Percentiles rank a stretch among this genome's conserved stretches.
Evolutionary conservation across 495 filamentous ascomycete species (phyloP).

Genomic region (Aspergillus incahuasiensis): DNA sequence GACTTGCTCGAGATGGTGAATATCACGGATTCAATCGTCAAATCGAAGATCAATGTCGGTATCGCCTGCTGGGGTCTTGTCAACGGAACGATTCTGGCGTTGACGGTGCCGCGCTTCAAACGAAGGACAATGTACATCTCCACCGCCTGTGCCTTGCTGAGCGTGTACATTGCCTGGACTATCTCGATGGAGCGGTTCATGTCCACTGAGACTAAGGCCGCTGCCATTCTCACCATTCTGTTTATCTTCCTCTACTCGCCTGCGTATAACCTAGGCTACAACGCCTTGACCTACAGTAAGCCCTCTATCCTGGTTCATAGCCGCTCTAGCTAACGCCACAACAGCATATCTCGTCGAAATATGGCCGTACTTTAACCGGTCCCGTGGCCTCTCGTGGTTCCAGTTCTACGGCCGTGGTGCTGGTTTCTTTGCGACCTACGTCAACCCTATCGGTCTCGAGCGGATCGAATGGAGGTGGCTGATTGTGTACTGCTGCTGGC

Average conservation of each 20-base stretch:
- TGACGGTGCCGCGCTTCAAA: conserved; percentile 48
- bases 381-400: conserved; percentile 58
- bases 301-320: conserved; percentile 14
- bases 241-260: conserved; percentile 62
- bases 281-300: conserved; percentile 62
- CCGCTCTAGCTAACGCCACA: not conserved
- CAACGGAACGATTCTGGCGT: conserved; percentile 46
- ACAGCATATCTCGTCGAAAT: conserved; percentile 57
- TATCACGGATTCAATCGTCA: conserved; percentile 46
- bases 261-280: conserved; percentile 65
- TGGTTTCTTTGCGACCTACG: conserved; percentile 55
- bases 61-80: conserved; percentile 54
- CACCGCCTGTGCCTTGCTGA: conserved; percentile 47
- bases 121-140: conserved; percentile 57
- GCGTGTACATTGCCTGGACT: conserved; percentile 57
- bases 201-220: conserved; percentile 34
- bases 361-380: conserved; percentile 58
- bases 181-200: conserved; percentile 53
- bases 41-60: conserved; percentile 54
- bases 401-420: conserved; percentile 56
- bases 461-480: conserved; percentile 60
- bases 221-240: conserved; percentile 51
- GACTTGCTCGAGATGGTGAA: conserved; percentile 46
- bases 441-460: conserved; percentile 59
- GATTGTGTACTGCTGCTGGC: conserved; percentile 58